Conservation (phyloP, 2,329 filamentous ascomycete genomes). For the Aspergillus sclerotialis region DNA sequence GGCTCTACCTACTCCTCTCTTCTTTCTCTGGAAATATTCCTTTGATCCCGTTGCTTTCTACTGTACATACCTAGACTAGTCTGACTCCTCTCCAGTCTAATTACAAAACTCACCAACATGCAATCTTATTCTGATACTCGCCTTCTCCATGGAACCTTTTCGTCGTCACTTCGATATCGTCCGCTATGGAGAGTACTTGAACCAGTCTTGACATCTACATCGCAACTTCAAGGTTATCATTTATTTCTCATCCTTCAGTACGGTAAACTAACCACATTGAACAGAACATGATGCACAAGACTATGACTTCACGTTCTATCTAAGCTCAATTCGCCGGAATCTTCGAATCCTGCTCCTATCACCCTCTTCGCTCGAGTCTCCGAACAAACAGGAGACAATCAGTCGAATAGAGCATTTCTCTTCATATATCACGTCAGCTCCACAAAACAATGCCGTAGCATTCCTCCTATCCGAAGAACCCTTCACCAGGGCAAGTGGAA, state of each 20-base stretch:
- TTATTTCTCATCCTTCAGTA: background rate
- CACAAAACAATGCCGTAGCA: constrained; percentile 10
- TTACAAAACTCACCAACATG: background rate
- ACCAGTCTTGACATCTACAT: constrained; percentile 10
- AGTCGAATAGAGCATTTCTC: constrained; percentile 12
- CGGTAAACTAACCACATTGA: background rate
- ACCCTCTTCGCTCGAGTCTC: constrained; percentile 9
- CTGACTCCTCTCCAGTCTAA: too few species aligned
- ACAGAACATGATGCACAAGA: constrained; percentile 11
- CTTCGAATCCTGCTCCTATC: constrained; percentile 16
- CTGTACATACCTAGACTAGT: background rate
- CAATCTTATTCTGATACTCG: background rate
- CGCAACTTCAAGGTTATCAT: constrained; percentile 15
- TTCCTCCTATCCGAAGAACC: constrained; percentile 17
- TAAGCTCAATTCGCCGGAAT: background rate
- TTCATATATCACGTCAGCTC: background rate
- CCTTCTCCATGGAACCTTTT: constrained; percentile 24
- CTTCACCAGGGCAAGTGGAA: constrained; percentile 13
- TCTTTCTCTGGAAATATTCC: background rate
- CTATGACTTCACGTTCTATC: constrained; percentile 15
- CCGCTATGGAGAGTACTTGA: constrained; percentile 27
- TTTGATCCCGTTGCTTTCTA: too few species aligned
- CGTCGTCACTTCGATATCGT: constrained; percentile 32
- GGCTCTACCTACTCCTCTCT: constrained; percentile 1
- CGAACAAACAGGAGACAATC: constrained; percentile 10